Percentiles rank a stretch among this genome's conserved stretches.
Conservation (phyloP, 148 eudicot genomes). For the Rhododendron molle region DNA sequence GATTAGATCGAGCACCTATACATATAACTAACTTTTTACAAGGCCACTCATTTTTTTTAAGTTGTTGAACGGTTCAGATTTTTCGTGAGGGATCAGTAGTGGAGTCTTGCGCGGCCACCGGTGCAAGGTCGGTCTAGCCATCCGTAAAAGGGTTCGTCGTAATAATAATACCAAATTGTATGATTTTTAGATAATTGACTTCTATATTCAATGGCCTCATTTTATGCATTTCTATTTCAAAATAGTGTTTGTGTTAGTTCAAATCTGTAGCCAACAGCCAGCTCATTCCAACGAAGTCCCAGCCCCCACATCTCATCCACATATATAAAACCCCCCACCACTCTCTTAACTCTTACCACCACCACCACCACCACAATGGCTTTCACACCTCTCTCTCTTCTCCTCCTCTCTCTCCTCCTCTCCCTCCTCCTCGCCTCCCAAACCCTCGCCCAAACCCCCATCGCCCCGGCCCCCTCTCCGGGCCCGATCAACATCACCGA, state of each 20-base stretch:
- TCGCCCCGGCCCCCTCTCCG: constrained; percentile 56
- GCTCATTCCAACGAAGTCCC: constrained; percentile 47
- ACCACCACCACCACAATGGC: constrained; percentile 21
- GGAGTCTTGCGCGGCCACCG: too few species aligned
- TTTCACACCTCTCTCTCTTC: constrained; percentile 11
- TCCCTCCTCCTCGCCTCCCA: constrained; percentile 17
- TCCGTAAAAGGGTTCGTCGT: not conserved
- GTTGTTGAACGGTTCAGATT: too few species aligned
- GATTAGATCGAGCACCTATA: too few species aligned
- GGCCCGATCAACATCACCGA: constrained; percentile 64
- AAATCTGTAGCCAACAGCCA: constrained; percentile 23
- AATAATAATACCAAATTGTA: not conserved
- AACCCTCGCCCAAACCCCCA: constrained; percentile 29
- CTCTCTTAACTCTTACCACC: not conserved
- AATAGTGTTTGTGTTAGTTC: not conserved
- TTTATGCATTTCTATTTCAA: not conserved
- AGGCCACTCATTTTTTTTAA: too few species aligned
- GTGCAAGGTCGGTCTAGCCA: too few species aligned
- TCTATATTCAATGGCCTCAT: not conserved
- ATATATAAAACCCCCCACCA: constrained; percentile 6
- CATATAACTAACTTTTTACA: too few species aligned
- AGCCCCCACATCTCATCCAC: constrained; percentile 14
- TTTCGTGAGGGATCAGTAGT: too few species aligned
- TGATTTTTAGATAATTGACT: not conserved
- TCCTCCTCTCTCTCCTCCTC: constrained; percentile 10